Percentiles rank a stretch among this genome's conserved stretches.
phyloP scores from a whole-genome alignment of 192 early-diverging fungal species.

The Lobosporangium transversale region DNA sequence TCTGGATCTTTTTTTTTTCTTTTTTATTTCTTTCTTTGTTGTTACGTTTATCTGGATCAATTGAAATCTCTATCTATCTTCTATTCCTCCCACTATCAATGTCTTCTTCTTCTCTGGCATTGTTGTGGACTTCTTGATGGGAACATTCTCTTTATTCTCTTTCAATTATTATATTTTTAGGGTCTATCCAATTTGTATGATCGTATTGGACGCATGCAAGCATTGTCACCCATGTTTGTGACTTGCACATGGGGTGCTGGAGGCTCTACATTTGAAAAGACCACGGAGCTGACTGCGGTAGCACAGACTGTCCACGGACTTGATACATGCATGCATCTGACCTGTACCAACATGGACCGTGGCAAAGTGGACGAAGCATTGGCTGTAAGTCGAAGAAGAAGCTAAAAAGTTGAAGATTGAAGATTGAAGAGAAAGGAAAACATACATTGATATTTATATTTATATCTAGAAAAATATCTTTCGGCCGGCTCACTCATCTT shows the following conservation, averaged over 20 bases:
- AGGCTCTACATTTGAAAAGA: conserved; percentile 78
- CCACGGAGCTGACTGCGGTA: conserved; percentile 74
- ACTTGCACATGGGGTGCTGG: conserved; percentile 91
- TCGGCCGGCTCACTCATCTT: too few relatives aligned
- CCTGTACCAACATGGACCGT: conserved; percentile 90
- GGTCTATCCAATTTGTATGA: conserved; percentile 87
- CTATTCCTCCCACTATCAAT: neutral
- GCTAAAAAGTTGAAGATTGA: too few relatives aligned
- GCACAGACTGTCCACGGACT: conserved; percentile 82
- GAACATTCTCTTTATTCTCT: conserved; percentile 1
- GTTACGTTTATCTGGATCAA: conserved; percentile 42
- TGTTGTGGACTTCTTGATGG: too few relatives aligned
- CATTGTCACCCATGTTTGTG: conserved; percentile 77
- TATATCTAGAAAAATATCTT: too few relatives aligned
- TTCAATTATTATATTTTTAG: conserved; percentile 33
- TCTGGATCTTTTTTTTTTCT: conserved; percentile 32
- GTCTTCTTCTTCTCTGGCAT: too few relatives aligned
- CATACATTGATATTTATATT: too few relatives aligned
- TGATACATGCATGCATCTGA: conserved; percentile 87
- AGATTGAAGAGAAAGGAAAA: too few relatives aligned
- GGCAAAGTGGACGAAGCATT: conserved; percentile 81
- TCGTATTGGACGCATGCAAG: conserved; percentile 83
- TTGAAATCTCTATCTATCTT: neutral
- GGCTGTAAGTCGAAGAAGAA: conserved; percentile 27
- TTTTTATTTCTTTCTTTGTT: neutral